Conservation (phyloP, 2,329 filamentous ascomycete genomes). For the Hymenoscyphus albidus region DNA sequence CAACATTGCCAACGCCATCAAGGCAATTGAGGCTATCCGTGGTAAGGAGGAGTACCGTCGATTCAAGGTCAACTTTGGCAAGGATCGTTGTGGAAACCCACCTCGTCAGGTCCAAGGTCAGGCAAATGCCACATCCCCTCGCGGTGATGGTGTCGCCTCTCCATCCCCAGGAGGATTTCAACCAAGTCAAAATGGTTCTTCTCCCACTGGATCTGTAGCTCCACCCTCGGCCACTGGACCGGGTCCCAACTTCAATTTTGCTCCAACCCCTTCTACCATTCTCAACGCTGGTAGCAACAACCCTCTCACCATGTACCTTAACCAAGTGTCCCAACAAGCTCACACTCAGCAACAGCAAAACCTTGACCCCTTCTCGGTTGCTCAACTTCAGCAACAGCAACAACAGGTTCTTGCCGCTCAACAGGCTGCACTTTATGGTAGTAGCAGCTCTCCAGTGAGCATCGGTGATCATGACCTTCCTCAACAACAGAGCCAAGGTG, state of each 20-base stretch:
- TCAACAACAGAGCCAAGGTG: conserved; percentile 57
- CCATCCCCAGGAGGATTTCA: conserved; percentile 43
- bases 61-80: conserved; percentile 99
- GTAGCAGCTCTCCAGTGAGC: conserved; percentile 57
- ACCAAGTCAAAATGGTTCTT: conserved; percentile 33
- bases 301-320: conserved; percentile 89
- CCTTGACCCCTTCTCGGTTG: conserved; percentile 42
- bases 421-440: conserved; percentile 77
- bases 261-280: conserved; percentile 64
- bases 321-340: conserved; percentile 70
- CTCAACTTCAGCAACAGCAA: conserved; percentile 56
- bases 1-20: conserved; percentile 99
- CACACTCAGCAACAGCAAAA: conserved; percentile 61
- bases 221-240: conserved; percentile 45
- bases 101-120: conserved; percentile 69
- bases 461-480: conserved; percentile 57
- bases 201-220: conserved; percentile 39
- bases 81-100: conserved; percentile 95
- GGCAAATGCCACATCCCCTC: conserved; percentile 59
- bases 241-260: conserved; percentile 52
- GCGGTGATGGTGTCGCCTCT: conserved; percentile 55
- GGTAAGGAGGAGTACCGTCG: conserved; percentile 94
- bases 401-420: conserved; percentile 69
- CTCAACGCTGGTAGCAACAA: conserved; percentile 79
- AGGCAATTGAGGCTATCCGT: conserved; percentile 93